Evolutionary conservation across 1,284 basidiomycete genomes (phyloP).

Genomic region (Malassezia nana): DNA sequence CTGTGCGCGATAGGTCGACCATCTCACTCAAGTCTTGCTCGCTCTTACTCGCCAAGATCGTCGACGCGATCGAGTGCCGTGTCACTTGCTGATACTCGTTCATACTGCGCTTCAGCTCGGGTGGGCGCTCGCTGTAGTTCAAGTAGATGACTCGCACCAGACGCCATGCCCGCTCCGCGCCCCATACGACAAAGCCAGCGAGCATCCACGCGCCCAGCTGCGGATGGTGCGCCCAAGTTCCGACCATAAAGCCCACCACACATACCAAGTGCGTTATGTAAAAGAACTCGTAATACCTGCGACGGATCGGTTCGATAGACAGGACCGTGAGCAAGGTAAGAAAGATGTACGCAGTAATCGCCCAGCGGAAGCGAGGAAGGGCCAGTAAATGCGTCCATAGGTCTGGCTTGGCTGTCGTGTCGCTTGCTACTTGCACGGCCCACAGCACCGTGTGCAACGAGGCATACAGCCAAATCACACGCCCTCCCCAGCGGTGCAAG

Average conservation of each 20-base stretch:
- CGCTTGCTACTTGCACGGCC: constrained; percentile 60
- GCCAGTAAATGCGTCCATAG: constrained; percentile 60
- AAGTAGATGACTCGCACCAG: constrained; percentile 4
- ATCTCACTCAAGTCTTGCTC: background rate
- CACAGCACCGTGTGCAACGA: constrained; percentile 63
- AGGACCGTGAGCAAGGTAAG: constrained; percentile 61
- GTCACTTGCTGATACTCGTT: background rate
- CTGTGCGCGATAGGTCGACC: background rate
- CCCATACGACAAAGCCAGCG: constrained; percentile 60
- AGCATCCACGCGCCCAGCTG: constrained; percentile 56
- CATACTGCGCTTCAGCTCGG: constrained; percentile 1
- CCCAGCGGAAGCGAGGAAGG: constrained; percentile 64
- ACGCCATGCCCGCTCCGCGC: constrained; percentile 35
- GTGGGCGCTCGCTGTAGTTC: constrained; percentile 10
- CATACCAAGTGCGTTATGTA: constrained; percentile 61
- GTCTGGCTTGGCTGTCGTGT: constrained; percentile 53
- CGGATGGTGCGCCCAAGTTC: constrained; percentile 49
- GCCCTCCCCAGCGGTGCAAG: constrained; percentile 64
- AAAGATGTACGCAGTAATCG: constrained; percentile 62
- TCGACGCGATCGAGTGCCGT: background rate
- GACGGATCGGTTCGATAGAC: constrained; percentile 60
- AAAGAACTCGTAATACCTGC: constrained; percentile 65
- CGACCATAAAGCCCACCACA: constrained; percentile 42
- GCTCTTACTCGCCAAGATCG: background rate
- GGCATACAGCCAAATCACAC: constrained; percentile 64